These are phyloP conservation scores for Albugo candida DNA, from an alignment of 352 stramenopile genomes.

Conservation along the genomic window DNA sequence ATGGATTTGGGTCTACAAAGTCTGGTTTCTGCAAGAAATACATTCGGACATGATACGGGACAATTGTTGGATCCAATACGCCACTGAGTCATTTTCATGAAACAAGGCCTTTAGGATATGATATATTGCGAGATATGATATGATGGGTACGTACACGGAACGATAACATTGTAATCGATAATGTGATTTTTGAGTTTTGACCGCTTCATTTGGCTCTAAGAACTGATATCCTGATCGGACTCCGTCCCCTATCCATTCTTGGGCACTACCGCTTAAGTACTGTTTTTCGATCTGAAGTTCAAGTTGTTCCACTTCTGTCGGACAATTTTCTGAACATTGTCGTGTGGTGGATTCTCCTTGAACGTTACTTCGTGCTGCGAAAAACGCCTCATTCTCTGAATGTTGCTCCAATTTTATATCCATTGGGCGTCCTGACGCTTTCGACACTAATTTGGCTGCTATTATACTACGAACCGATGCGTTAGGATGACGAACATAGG, in stretches of 20 bases:
- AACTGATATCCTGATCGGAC: constrained; percentile 65
- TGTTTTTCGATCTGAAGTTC: constrained; percentile 65
- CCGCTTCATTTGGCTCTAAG: constrained; percentile 16
- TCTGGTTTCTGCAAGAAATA: constrained; percentile 66
- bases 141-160: constrained; percentile 12
- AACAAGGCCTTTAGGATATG: not conserved
- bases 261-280: constrained; percentile 38
- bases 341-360: constrained; percentile 24
- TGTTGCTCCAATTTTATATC: constrained; percentile 73
- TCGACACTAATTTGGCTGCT: constrained; percentile 63
- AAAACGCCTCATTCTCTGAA: constrained; percentile 47
- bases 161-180: constrained; percentile 78
- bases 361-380: constrained; percentile 66
- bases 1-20: constrained; percentile 32
- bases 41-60: constrained; percentile 69
- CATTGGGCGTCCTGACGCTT: constrained; percentile 45
- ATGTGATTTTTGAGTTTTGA: constrained; percentile 29
- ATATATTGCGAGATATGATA: not conserved
- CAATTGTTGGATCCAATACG: constrained; percentile 42
- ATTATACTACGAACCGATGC: constrained; percentile 15
- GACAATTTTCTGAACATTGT: not conserved
- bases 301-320: constrained; percentile 45
- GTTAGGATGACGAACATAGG: not conserved
- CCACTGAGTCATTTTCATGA: constrained; percentile 12
- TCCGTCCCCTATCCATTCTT: constrained; percentile 49